These are phyloP conservation scores for Gossypium trilobum DNA, from an alignment of 441 rosid genomes.

Conservation along the genomic window DNA sequence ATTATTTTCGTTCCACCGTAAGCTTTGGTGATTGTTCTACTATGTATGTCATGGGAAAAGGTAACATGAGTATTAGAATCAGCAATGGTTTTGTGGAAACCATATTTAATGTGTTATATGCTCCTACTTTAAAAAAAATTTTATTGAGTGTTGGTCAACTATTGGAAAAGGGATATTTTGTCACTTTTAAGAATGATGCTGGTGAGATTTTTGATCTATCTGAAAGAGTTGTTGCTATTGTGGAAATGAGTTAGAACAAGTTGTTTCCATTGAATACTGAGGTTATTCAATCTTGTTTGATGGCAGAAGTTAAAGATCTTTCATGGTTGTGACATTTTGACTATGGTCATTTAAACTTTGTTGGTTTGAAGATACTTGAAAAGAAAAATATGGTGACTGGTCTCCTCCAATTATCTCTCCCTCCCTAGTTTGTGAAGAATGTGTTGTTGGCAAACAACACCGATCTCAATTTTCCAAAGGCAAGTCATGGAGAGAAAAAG, in stretches of 20 bases:
- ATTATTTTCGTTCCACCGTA: background rate
- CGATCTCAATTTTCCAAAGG: too few species aligned
- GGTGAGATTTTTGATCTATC: background rate
- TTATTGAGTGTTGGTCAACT: background rate
- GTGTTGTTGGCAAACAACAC: too few species aligned
- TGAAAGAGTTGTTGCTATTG: background rate
- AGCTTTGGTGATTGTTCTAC: constrained; percentile 2
- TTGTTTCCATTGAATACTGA: background rate
- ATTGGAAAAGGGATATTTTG: background rate
- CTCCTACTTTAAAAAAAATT: background rate
- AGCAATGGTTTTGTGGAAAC: background rate
- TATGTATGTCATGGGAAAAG: background rate
- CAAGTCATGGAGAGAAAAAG: too few species aligned
- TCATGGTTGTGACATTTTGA: background rate
- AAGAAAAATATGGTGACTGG: too few species aligned
- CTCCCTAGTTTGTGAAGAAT: too few species aligned
- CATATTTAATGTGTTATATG: background rate
- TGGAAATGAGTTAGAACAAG: background rate
- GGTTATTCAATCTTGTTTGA: background rate
- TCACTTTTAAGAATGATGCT: background rate
- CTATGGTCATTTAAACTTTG: background rate
- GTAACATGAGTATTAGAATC: background rate
- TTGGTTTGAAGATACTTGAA: too few species aligned
- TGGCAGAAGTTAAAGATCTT: background rate
- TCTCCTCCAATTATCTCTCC: too few species aligned